These are phyloP conservation scores for Daldinia grandis DNA, from an alignment of 495 filamentous ascomycete species.

Conservation along the genomic window DNA sequence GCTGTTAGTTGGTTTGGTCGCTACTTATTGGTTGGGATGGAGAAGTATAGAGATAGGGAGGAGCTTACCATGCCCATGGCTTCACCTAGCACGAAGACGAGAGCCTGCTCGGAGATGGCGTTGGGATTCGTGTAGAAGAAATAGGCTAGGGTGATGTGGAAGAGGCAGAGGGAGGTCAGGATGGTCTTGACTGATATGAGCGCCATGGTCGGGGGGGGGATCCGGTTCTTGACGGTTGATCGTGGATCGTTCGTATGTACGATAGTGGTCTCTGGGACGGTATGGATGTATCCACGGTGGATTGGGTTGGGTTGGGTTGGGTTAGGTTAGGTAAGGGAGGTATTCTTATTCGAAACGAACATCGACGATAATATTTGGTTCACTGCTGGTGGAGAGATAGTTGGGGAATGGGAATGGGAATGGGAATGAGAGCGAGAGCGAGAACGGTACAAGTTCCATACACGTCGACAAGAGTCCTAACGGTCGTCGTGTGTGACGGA, in stretches of 20 bases:
- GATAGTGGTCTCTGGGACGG: not conserved
- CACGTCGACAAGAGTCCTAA: slow-evolving; percentile 1
- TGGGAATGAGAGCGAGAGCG: not conserved
- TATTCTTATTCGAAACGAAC: slow-evolving; percentile 11
- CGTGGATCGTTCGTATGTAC: not conserved
- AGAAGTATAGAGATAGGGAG: not conserved
- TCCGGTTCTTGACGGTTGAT: not conserved
- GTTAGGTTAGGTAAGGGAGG: no score
- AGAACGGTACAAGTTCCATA: not conserved
- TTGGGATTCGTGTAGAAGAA: slow-evolving; percentile 79
- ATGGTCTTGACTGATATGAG: slow-evolving; percentile 79
- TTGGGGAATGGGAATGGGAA: not conserved
- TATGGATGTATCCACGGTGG: not conserved
- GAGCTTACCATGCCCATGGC: slow-evolving; percentile 74
- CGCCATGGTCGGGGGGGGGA: slow-evolving; percentile 65
- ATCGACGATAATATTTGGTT: not conserved
- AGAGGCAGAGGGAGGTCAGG: slow-evolving; percentile 78
- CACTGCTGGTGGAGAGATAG: not conserved
- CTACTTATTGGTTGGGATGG: not conserved
- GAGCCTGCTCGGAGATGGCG: slow-evolving; percentile 75
- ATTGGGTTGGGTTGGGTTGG: not conserved
- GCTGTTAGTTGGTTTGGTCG: not conserved
- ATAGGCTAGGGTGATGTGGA: slow-evolving; percentile 81
- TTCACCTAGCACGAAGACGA: slow-evolving; percentile 86
- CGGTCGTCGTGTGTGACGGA: not conserved